Evolutionary conservation across 2,329 filamentous ascomycete species (phyloP).

Genomic region (Scedosporium minutisporum): DNA sequence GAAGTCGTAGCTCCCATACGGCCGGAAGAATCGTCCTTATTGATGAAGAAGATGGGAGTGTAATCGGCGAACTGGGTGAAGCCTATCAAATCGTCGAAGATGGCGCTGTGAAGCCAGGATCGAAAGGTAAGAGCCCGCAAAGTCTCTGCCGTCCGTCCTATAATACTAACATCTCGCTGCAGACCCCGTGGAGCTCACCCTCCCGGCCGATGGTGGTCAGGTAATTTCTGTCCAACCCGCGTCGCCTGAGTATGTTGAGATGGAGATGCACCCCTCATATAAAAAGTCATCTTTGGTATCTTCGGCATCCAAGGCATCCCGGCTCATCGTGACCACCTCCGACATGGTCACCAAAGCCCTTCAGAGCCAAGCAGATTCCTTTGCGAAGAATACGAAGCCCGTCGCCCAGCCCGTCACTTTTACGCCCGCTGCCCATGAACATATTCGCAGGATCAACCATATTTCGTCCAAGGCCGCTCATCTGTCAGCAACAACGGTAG

Average conservation of each 20-base stretch:
- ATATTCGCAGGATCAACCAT: slow-evolving; percentile 82
- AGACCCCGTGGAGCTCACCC: slow-evolving; percentile 70
- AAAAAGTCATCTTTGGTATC: slow-evolving; percentile 78
- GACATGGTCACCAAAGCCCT: slow-evolving; percentile 70
- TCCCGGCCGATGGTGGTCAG: slow-evolving; percentile 57
- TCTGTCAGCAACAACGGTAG: slow-evolving; percentile 77
- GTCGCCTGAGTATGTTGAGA: slow-evolving; percentile 61
- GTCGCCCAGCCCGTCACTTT: slow-evolving; percentile 77
- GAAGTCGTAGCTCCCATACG: slow-evolving; percentile 41
- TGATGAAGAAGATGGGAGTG: slow-evolving; percentile 91
- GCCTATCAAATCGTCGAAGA: slow-evolving; percentile 75
- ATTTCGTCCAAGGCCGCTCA: slow-evolving; percentile 71
- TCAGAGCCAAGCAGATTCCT: slow-evolving; percentile 66
- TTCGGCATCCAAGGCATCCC: slow-evolving; percentile 78
- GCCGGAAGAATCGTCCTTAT: slow-evolving; percentile 80
- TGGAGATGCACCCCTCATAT: slow-evolving; percentile 84
- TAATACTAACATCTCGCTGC: neutral
- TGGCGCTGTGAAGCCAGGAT: slow-evolving; percentile 66
- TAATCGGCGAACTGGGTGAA: slow-evolving; percentile 83
- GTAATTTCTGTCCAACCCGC: slow-evolving; percentile 58
- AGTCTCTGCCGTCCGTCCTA: neutral
- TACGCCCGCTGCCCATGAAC: slow-evolving; percentile 70
- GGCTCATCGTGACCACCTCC: slow-evolving; percentile 83
- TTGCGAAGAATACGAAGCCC: slow-evolving; percentile 72
- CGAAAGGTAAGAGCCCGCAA: slow-evolving; percentile 58